Evolutionary conservation across 805 yeast species (phyloP), one percentile per base, ranked within the genome.

Genomic region (Yarrowia sp.): DNA sequence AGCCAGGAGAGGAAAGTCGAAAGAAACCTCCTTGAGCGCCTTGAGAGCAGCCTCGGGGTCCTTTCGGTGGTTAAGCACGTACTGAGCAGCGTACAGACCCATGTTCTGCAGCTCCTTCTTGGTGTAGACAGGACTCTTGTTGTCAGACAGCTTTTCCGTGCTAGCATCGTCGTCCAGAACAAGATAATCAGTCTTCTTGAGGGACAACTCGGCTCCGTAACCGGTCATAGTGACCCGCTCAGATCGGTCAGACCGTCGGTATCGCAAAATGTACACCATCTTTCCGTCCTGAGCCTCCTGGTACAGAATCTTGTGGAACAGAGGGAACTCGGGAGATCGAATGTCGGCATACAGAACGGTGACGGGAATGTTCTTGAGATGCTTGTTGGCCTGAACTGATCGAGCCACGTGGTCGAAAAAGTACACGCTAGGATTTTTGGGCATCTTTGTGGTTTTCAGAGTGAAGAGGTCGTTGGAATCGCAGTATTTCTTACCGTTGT

Each of bases 381-480:
- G 80, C 6, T 67, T 51, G 10, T 71, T 62, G 41, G 36, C 38
- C 40, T 41, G 28, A 4, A 71, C 72, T 2, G 67, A 52, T 0
- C 96, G 96, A 54, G 90, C 79, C 0, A 88, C 77, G 65, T 91
- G 79, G 70, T 93, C 98, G 67, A 70, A 65, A n/a, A 73, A 54
- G 16, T 74, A 72, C 12, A 58, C 46, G 78, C 3, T 76, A 49
- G 16, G 76, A 30, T 2, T 66, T 11, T 64, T 59, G 21, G 69
- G 48, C 4, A 72, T 69, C n/a, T 77, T 76, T 26, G 78, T 78
- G 4, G 90, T 83, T 72, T 88, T 87, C 65, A 95, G 78, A 2
- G 97, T 96, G 73, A 84, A 95, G 0, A 91, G 81, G 65, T 88
- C 96, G 64, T 84, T 89, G 2, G 86, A 77, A 10, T 87, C 83